These are phyloP conservation scores for Gloeopeniophorella convolvens DNA, from an alignment of 768 basidiomycete species.

Conservation along the genomic window DNA sequence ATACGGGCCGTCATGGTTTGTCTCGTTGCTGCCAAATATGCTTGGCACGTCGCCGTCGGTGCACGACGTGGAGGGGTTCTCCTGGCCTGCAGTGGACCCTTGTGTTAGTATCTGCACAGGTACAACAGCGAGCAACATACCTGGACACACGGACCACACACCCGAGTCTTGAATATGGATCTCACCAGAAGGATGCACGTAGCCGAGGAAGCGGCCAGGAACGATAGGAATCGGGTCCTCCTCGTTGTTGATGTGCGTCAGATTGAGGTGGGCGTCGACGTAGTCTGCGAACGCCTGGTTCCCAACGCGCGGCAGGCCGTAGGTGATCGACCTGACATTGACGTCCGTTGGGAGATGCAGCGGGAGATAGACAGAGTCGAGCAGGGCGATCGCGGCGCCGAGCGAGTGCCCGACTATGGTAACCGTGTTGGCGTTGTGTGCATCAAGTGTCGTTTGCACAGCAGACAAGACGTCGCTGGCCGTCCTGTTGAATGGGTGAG, in stretches of 20 bases:
- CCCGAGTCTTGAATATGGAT: constrained; percentile 41
- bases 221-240: constrained; percentile 46
- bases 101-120: no score
- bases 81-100: no score
- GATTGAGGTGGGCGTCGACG: constrained; percentile 21
- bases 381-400: constrained; percentile 26
- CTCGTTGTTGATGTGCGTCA: constrained; percentile 33
- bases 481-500: no score
- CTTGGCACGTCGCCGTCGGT: background rate
- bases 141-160: constrained; percentile 37
- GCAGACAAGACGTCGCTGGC: constrained; percentile 36
- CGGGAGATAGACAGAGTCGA: constrained; percentile 25
- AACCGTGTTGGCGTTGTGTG: constrained; percentile 34
- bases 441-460: constrained; percentile 33
- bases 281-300: constrained; percentile 31
- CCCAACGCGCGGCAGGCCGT: constrained; percentile 42
- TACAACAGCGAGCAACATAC: no score
- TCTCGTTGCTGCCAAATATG: background rate
- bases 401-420: constrained; percentile 34
- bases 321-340: constrained; percentile 38
- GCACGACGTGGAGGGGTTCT: background rate
- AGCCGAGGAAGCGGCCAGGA: constrained; percentile 45
- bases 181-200: constrained; percentile 46
- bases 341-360: constrained; percentile 24
- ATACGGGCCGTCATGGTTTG: background rate